These are phyloP conservation scores for Zygoascus flipseniorum DNA, from an alignment of 805 yeast genomes.

Conservation along the genomic window DNA sequence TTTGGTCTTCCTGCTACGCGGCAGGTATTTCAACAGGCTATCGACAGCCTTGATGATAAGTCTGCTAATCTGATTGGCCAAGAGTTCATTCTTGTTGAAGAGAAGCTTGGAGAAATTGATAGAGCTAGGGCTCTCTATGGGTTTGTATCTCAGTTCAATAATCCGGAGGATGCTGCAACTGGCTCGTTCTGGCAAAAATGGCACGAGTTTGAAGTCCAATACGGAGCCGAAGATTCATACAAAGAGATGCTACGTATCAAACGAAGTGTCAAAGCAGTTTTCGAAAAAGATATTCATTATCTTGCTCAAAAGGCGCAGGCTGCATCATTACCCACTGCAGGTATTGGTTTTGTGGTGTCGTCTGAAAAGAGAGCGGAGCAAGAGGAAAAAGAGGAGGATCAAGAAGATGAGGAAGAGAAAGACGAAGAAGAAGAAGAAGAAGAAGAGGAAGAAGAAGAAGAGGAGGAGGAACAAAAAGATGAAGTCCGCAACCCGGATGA, in stretches of 20 bases:
- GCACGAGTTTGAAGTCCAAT: constrained; percentile 62
- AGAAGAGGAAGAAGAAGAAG: not conserved
- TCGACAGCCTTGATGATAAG: constrained; percentile 38
- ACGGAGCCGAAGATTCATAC: constrained; percentile 64
- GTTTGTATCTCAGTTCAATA: constrained; percentile 41
- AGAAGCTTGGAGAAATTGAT: constrained; percentile 38
- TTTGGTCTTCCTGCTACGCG: constrained; percentile 39
- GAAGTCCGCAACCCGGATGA: constrained; percentile 15
- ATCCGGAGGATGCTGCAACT: constrained; percentile 23
- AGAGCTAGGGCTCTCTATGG: constrained; percentile 58
- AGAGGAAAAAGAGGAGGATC: not conserved
- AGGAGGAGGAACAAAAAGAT: not conserved
- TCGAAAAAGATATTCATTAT: constrained; percentile 3
- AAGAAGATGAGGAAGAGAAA: not conserved
- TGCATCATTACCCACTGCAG: constrained; percentile 5
- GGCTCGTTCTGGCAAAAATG: constrained; percentile 52
- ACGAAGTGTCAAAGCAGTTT: constrained; percentile 31
- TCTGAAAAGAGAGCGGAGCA: not conserved
- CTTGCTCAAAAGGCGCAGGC: not conserved
- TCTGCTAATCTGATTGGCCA: constrained; percentile 37
- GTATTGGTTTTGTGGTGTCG: constrained; percentile 20
- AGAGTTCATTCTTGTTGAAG: constrained; percentile 53
- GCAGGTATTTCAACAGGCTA: constrained; percentile 43
- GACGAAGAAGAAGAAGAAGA: not conserved
- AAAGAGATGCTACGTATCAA: constrained; percentile 64